Conservation (phyloP, 768 basidiomycete genomes). For the Tephrocybe sp. region DNA sequence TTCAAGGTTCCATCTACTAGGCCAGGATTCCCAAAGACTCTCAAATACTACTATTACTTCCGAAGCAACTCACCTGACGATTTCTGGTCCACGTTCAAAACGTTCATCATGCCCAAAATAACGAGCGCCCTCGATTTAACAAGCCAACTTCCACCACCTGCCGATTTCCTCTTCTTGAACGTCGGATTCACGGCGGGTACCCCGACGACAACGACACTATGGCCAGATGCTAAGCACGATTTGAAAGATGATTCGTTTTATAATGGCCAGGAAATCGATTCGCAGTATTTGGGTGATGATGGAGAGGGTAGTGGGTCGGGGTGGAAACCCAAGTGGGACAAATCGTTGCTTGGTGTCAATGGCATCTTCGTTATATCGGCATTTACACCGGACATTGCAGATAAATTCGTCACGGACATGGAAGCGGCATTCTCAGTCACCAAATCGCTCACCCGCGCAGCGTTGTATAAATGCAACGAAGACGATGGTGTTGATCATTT, state of each 20-base stretch:
- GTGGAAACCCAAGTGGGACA: constrained; percentile 9
- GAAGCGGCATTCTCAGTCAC: not conserved
- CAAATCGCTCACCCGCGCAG: not conserved
- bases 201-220: not conserved
- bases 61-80: too few species aligned
- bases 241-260: constrained; percentile 12
- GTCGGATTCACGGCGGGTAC: not conserved
- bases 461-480: not conserved
- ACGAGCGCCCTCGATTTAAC: not conserved
- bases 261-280: constrained; percentile 6
- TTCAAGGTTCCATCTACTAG: not conserved
- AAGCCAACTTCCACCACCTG: not conserved
- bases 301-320: not conserved
- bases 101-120: not conserved
- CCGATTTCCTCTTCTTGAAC: not conserved
- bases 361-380: constrained; percentile 13
- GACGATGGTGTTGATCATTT: constrained; percentile 8
- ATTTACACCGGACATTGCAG: not conserved
- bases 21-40: constrained; percentile 13
- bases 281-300: constrained; percentile 6
- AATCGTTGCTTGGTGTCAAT: constrained; percentile 1
- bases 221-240: not conserved
- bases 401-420: not conserved
- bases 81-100: not conserved
- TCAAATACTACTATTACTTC: not conserved